Conservation (phyloP, 2,329 filamentous ascomycete genomes). For the Verticillium nonalfalfae region DNA sequence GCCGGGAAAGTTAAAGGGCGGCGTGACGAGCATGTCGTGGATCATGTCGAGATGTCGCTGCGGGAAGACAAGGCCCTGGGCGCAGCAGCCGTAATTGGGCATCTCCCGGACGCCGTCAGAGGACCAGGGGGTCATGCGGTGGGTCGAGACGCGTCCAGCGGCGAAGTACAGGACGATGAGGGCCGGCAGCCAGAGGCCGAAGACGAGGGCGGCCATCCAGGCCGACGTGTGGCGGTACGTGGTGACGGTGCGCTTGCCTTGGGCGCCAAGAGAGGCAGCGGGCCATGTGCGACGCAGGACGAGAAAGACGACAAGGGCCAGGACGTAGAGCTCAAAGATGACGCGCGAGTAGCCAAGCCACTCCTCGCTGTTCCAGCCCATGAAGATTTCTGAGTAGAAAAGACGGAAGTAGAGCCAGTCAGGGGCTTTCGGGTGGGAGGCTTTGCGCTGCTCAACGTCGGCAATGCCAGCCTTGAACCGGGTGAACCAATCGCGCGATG, state of each 20-base stretch:
- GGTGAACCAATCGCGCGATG: slow-evolving; percentile 25
- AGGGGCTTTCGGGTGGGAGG: slow-evolving; percentile 9
- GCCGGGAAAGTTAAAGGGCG: slow-evolving; percentile 24
- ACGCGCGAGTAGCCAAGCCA: slow-evolving; percentile 19
- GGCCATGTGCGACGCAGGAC: not conserved
- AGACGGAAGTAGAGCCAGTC: slow-evolving; percentile 28
- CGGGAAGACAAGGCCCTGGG: slow-evolving; percentile 29
- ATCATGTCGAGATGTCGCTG: slow-evolving; percentile 20
- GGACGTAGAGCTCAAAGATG: slow-evolving; percentile 19
- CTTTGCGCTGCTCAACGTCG: slow-evolving; percentile 17
- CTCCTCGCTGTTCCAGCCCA: slow-evolving; percentile 31
- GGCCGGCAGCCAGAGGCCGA: slow-evolving; percentile 25
- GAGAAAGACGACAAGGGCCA: slow-evolving; percentile 13
- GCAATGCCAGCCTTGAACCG: slow-evolving; percentile 19
- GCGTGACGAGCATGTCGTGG: slow-evolving; percentile 18
- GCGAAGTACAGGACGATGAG: slow-evolving; percentile 21
- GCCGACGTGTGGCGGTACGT: slow-evolving; percentile 12
- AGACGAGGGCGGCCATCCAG: slow-evolving; percentile 14
- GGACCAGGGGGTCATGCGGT: slow-evolving; percentile 14
- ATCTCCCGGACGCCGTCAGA: slow-evolving; percentile 22
- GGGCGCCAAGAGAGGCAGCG: not conserved
- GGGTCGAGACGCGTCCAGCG: slow-evolving; percentile 18
- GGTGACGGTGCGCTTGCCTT: not conserved
- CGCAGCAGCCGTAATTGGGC: slow-evolving; percentile 30
- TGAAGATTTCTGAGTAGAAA: slow-evolving; percentile 29